A percentile compares a stretch with the other conserved stretches of the same genome.
Conservation (phyloP, 805 yeast genomes). For the Candida krabiensis region DNA sequence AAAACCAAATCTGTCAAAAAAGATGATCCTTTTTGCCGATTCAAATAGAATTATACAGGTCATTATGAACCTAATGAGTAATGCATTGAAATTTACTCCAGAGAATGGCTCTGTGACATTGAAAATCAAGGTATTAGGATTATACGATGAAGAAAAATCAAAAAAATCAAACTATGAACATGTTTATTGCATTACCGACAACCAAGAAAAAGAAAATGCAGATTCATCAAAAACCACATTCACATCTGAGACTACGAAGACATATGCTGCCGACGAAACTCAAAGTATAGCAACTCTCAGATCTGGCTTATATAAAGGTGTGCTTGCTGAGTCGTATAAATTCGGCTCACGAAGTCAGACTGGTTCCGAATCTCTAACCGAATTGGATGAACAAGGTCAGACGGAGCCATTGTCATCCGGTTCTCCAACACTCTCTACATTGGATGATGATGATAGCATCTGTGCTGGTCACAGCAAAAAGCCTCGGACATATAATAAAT, state of each 20-base stretch:
- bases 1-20: constrained; percentile 58
- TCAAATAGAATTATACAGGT: constrained; percentile 88
- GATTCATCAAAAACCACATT: constrained; percentile 1
- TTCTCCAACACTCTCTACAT: constrained; percentile 7
- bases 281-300: constrained; percentile 28
- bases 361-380: constrained; percentile 12
- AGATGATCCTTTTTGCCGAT: constrained; percentile 79
- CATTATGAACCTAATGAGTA: constrained; percentile 88
- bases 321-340: constrained; percentile 41
- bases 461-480: constrained; percentile 15
- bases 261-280: constrained; percentile 10
- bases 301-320: constrained; percentile 38
- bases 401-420: constrained; percentile 5
- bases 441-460: constrained; percentile 23
- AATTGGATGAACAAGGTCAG: constrained; percentile 15
- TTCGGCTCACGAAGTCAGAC: constrained; percentile 15
- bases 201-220: constrained; percentile 1
- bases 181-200: constrained; percentile 35
- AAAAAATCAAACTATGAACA: constrained; percentile 38
- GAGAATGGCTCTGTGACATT: constrained; percentile 80
- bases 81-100: constrained; percentile 90
- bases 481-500: constrained; percentile 16
- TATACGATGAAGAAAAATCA: constrained; percentile 60
- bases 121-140: constrained; percentile 61
- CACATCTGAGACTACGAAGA: background rate